Evolutionary conservation across 2,329 filamentous ascomycete genomes (phyloP), one percentile per base, ranked within the genome.

Genomic region (Phialophora expanda): DNA sequence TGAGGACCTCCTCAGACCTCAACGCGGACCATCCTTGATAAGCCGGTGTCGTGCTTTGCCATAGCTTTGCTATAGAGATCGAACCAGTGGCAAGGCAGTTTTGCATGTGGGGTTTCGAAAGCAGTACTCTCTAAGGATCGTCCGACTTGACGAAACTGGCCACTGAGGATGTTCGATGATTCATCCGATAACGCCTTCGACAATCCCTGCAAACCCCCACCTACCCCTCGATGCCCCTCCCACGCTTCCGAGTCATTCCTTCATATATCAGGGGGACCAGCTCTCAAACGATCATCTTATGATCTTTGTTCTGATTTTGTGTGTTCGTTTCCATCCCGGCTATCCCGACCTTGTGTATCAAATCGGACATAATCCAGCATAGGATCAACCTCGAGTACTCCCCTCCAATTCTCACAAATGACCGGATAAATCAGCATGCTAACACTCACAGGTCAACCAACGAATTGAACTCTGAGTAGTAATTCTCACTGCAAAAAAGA

Each of bases 401-500:
- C 38, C 38, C 38, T 44, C 38, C 38, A 20, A 5, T 5, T n/a
- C 14, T n/a, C 6, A 44, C 7, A n/a, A n/a, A n/a, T 8, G 38
- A 14, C 1, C 5, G 5, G n/a, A 44, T 24, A 11, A 24, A 4
- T 0, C 3, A 51, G 9, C 22, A 22, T 34, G 51, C 61, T 63
- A 32, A 63, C 61, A 51, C 38, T 53, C 3, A 17, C 60, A 66
- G 64, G 38, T 61, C 58, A n/a, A 24, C 14, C 17, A 41, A 57
- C 53, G 17, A 28, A 9, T 50, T 34, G 54, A 50, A 51, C 3
- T 38, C 26, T 34, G 56, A 20, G 20, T 26, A 69, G 66, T 69
- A 69, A 69, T 64, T 54, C 66, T 66, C 64, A 65, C 67, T 64
- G 57, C n/a, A 44, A 34, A 61, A 66, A 28, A 63, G 67, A 69